Evolutionary conservation across 805 yeast species (phyloP).

Genomic region (Nakazawaea ernobii): DNA sequence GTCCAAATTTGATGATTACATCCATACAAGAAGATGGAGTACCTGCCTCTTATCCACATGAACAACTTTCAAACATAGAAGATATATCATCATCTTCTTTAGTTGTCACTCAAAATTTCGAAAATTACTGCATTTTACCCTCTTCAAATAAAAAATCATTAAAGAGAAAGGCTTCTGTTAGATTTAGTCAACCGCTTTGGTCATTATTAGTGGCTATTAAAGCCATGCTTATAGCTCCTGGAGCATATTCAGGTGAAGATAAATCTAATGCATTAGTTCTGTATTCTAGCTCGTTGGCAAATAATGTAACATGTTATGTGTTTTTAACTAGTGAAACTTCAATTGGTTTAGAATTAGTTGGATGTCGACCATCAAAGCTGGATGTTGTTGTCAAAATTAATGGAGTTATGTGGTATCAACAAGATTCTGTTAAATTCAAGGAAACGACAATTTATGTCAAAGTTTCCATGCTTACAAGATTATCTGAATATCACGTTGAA

Average conservation of each 20-base stretch:
- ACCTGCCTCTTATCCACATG: slow-evolving; percentile 27
- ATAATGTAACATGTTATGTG: slow-evolving; percentile 29
- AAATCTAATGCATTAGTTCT: slow-evolving; percentile 13
- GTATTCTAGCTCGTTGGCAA: background rate
- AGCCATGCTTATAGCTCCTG: slow-evolving; percentile 41
- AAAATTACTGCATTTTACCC: slow-evolving; percentile 27
- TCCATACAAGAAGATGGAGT: background rate
- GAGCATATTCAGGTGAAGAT: slow-evolving; percentile 31
- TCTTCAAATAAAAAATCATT: slow-evolving; percentile 10
- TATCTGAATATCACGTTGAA: slow-evolving; percentile 58
- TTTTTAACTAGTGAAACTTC: slow-evolving; percentile 48
- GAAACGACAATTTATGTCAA: slow-evolving; percentile 8
- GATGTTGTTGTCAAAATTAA: slow-evolving; percentile 47
- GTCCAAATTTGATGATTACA: slow-evolving; percentile 1
- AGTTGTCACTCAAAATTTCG: slow-evolving; percentile 33
- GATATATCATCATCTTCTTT: slow-evolving; percentile 29
- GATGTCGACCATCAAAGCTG: slow-evolving; percentile 30
- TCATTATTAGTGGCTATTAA: slow-evolving; percentile 43
- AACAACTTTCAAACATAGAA: slow-evolving; percentile 24
- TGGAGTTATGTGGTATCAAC: slow-evolving; percentile 67
- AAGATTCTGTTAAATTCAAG: slow-evolving; percentile 30
- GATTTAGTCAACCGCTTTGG: slow-evolving; percentile 44
- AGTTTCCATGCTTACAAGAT: slow-evolving; percentile 38
- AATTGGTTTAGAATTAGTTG: slow-evolving; percentile 43
- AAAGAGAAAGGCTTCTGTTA: slow-evolving; percentile 7